A percentile compares a stretch with the other conserved stretches of the same genome.
Conservation (phyloP, 2,329 filamentous ascomycete genomes). For the Pseudogymnoascus sp. region DNA sequence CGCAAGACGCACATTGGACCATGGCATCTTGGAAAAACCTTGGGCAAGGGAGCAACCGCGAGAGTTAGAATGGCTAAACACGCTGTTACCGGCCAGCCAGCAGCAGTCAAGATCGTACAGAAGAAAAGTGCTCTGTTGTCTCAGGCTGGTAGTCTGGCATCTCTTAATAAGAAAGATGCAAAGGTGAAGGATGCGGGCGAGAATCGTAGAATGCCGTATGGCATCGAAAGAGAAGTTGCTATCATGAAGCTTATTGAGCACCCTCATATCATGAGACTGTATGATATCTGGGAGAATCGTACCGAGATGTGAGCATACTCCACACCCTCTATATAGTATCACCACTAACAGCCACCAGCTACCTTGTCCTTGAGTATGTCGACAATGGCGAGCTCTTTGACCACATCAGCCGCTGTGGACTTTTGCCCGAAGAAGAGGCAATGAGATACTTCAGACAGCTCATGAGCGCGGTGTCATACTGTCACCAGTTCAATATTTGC, state of each 20-base stretch:
- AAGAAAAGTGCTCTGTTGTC: conserved; percentile 72
- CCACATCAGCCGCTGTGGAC: conserved; percentile 68
- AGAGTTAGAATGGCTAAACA: conserved; percentile 82
- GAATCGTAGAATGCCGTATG: conserved; percentile 69
- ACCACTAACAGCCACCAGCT: conserved; percentile 48
- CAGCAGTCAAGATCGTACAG: conserved; percentile 92
- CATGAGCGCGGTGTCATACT: conserved; percentile 84
- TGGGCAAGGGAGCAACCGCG: conserved; percentile 85
- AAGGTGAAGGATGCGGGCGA: conserved; percentile 46
- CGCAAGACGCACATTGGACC: conserved; percentile 75
- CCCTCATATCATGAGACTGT: conserved; percentile 85
- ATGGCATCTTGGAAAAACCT: conserved; percentile 83
- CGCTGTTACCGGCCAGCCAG: conserved; percentile 66
- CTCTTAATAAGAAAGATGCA: conserved; percentile 67
- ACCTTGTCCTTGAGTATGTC: conserved; percentile 89
- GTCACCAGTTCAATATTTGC: conserved; percentile 89
- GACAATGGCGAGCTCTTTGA: conserved; percentile 66
- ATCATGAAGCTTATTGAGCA: conserved; percentile 97
- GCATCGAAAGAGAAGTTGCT: conserved; percentile 88
- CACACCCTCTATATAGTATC: not conserved
- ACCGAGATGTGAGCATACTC: conserved; percentile 70
- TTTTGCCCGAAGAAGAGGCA: conserved; percentile 71
- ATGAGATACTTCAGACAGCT: conserved; percentile 88
- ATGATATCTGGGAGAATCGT: conserved; percentile 96
- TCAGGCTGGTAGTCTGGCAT: conserved; percentile 77